Evolutionary conservation across 1,284 basidiomycete species (phyloP), one percentile per base, ranked within the genome.

Genomic region (Ganoderma lingzhi): DNA sequence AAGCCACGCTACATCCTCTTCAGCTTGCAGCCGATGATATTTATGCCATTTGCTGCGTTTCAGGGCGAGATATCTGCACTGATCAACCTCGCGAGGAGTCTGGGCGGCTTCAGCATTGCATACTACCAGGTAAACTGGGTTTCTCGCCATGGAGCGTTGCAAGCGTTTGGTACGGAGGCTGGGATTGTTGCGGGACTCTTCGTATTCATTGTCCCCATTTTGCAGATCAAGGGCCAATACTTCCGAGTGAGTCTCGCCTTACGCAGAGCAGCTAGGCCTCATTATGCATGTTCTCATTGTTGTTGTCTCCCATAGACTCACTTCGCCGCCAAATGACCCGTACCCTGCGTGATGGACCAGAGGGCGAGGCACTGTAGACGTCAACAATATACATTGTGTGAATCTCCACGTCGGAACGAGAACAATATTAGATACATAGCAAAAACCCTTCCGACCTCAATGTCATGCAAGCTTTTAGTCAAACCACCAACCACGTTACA

Each of bases 51-150:
- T 41, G 6, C 10, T 23, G 64, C 51, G 17, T 56, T 23, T 48
- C 72, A 84, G 77, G 86, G 86, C 39, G 86, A 87, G 77, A 82
- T 85, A 35, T 83, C 82, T 63, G 86, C 84, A 3, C 78, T 89
- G 28, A 79, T 89, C 66, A 89, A 88, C 71, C 78, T 87, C 42
- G 83, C 83, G 6, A 79, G 88, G 62, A 84, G 82, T 3, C 76
- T 90, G 3, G 85, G 85, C 64, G 87, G 84, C 0, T 88, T 88
- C 73, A 82, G 82, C 51, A 84, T 89, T 2, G 84, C 87, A 0
- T 88, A 84, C 74, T 88, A 85, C 76, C 86, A 88, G 75, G 82
- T 86, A 5, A 80, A 82, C 12, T 88, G 86, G 86, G 83, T 86
- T 9, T 73, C 75, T 28, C 81, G 80, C 64, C 71, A 82, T 55